Evolutionary conservation across 2,329 filamentous ascomycete species (phyloP).

Genomic region (Fusarium sp.): DNA sequence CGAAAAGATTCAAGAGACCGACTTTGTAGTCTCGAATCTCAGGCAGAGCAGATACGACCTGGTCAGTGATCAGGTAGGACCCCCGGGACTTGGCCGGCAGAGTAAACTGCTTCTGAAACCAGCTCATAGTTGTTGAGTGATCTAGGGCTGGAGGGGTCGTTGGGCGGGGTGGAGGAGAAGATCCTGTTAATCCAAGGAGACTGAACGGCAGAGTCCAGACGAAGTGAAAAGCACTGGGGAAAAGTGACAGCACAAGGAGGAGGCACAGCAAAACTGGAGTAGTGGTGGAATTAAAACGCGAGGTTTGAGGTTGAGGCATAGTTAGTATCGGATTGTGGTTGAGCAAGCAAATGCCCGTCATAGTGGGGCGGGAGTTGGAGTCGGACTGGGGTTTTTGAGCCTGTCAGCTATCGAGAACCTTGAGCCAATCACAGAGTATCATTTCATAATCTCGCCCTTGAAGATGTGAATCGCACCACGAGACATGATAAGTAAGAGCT

Average conservation of each 20-base stretch:
- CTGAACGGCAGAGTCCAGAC: slow-evolving; percentile 61
- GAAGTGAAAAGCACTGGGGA: slow-evolving; percentile 63
- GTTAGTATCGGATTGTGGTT: slow-evolving; percentile 29
- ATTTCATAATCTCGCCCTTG: slow-evolving; percentile 31
- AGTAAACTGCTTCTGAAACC: slow-evolving; percentile 86
- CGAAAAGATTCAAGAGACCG: slow-evolving; percentile 87
- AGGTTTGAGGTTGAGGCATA: slow-evolving; percentile 59
- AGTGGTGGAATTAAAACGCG: slow-evolving; percentile 50
- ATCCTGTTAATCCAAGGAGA: slow-evolving; percentile 49
- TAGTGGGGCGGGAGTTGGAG: slow-evolving; percentile 45
- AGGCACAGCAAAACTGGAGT: slow-evolving; percentile 57
- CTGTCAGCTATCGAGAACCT: slow-evolving; percentile 9
- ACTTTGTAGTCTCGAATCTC: slow-evolving; percentile 87
- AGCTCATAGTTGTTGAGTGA: slow-evolving; percentile 66
- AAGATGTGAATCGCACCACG: not conserved
- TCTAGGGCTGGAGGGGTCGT: slow-evolving; percentile 39
- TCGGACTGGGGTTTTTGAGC: slow-evolving; percentile 11
- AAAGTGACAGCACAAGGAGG: slow-evolving; percentile 62
- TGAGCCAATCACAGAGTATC: slow-evolving; percentile 26
- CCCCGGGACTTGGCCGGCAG: slow-evolving; percentile 82
- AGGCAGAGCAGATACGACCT: slow-evolving; percentile 76
- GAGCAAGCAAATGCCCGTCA: slow-evolving; percentile 20
- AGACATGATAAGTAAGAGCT: not conserved
- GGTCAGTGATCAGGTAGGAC: slow-evolving; percentile 88
- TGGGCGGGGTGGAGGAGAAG: slow-evolving; percentile 43